Base-by-base conservation (phyloP, 352 stramenopile species). In the Phytopythium sindhum region DNA sequence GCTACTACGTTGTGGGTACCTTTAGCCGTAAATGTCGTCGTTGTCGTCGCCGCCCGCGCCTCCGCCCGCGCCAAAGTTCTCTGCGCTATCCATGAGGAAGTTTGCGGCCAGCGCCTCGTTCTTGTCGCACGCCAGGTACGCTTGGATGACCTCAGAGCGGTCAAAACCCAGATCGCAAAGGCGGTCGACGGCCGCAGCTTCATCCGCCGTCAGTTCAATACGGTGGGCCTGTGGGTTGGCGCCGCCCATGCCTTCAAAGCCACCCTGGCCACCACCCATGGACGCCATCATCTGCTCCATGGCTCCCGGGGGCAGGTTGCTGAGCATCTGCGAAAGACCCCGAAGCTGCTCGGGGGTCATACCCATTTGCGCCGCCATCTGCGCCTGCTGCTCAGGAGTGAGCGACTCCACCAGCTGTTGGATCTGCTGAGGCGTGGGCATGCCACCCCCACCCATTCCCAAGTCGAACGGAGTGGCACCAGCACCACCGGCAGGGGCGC, bases 101-200 rank as follows among this genome's bases (percentile, higher is more conserved):
- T 99, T 99, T 28, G 98, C 98, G 19, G 98, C 97, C 69, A 99
- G 84, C 53, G 94, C 96, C 78, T 99, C 96, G 78, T 99, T 99
- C 88, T 99, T 99, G 87, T 99, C 98, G 72, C 98, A 99, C 41
- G 97, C 96, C 66, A 99, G 79, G 86, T 99, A 99, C 54, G 97
- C 97, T 80, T 99, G 96, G 61, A 98, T 91, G 23, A 93, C 96
- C 69, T 98, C 92, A 33, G 93, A 79, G 68, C 87, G 89, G 54
- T 95, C 81, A 66, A 97, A 97, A 23, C 91, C 89, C 72, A 98
- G 89, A 42, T 91, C 86, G 52, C 77, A 90, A 10, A 97, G 73
- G 23, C 80, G 77, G 59, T 92, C 79, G 37, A 95, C 84, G 4
- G 84, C 84, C 3, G 82, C 84, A 1, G 84, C 80, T 69, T 95